Percentiles rank a stretch among this genome's conserved stretches.
Conservation (phyloP, 2,329 filamentous ascomycete genomes). For the Penicillium sp. region DNA sequence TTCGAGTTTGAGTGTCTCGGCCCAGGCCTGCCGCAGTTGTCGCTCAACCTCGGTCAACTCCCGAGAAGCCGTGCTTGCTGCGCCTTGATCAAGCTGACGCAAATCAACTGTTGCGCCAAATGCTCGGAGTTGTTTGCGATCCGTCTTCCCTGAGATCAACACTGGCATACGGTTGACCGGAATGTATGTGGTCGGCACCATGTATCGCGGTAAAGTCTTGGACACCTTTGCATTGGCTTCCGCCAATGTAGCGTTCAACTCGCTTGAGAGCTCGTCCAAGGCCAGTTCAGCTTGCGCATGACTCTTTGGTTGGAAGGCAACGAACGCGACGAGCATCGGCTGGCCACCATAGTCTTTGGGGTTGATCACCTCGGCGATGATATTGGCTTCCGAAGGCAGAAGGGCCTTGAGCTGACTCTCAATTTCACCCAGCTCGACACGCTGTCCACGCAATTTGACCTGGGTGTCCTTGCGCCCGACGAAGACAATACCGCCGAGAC, state of each 20-base stretch:
- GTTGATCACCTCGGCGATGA: conserved; percentile 50
- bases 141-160: conserved; percentile 45
- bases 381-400: conserved; percentile 32
- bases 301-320: conserved; percentile 27
- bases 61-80: conserved; percentile 15
- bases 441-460: conserved; percentile 43
- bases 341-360: conserved; percentile 29
- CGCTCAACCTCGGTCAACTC: conserved; percentile 34
- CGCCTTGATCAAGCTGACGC: conserved; percentile 29
- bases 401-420: conserved; percentile 35
- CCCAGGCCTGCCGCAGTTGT: conserved; percentile 36
- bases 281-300: conserved; percentile 18
- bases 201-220: conserved; percentile 32
- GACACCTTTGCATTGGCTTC: conserved; percentile 24
- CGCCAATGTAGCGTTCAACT: conserved; percentile 18
- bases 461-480: conserved; percentile 41
- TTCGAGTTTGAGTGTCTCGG: conserved; percentile 30
- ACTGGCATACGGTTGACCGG: conserved; percentile 43
- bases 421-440: conserved; percentile 44
- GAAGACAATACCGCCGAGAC: conserved; percentile 38
- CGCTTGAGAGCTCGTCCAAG: conserved; percentile 16
- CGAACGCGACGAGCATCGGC: conserved; percentile 32
- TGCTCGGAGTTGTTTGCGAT: conserved; percentile 38
- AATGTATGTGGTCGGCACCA: conserved; percentile 44
- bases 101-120: conserved; percentile 36